These are phyloP conservation scores for Tricholoma sp. DNA, from an alignment of 768 basidiomycete genomes.

Conservation along the genomic window DNA sequence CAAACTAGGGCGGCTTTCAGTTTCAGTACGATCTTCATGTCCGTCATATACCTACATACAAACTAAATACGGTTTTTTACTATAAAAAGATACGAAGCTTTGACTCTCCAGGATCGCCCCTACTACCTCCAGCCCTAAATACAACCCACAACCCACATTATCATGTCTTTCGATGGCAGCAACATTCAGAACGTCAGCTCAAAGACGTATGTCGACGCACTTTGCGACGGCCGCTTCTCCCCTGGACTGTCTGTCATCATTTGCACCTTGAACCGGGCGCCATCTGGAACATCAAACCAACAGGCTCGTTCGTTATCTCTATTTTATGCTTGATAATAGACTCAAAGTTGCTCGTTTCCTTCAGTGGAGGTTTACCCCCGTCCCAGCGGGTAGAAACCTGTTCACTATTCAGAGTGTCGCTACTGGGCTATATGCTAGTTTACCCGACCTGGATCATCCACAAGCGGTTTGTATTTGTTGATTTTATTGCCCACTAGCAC, in stretches of 20 bases:
- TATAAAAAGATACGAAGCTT: background rate
- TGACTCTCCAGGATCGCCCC: background rate
- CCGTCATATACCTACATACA: too few species aligned
- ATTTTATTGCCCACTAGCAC: background rate
- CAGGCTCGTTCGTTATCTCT: background rate
- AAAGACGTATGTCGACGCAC: background rate
- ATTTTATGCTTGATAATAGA: background rate
- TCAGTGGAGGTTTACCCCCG: background rate
- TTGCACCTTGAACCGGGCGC: background rate
- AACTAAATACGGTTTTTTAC: too few species aligned
- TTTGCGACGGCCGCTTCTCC: background rate
- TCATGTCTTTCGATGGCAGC: background rate
- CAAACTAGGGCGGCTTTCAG: too few species aligned
- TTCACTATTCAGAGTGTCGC: background rate
- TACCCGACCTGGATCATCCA: background rate
- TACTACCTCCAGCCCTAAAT: too few species aligned
- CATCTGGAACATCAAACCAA: background rate
- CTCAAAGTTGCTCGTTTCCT: background rate
- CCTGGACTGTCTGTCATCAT: background rate
- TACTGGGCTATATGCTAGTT: background rate
- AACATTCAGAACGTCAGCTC: background rate
- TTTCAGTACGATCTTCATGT: too few species aligned
- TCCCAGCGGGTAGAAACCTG: background rate
- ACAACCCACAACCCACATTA: background rate
- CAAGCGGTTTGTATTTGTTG: background rate